phyloP scores from a whole-genome alignment of 805 yeast species.

The Blastobotrys americana region DNA sequence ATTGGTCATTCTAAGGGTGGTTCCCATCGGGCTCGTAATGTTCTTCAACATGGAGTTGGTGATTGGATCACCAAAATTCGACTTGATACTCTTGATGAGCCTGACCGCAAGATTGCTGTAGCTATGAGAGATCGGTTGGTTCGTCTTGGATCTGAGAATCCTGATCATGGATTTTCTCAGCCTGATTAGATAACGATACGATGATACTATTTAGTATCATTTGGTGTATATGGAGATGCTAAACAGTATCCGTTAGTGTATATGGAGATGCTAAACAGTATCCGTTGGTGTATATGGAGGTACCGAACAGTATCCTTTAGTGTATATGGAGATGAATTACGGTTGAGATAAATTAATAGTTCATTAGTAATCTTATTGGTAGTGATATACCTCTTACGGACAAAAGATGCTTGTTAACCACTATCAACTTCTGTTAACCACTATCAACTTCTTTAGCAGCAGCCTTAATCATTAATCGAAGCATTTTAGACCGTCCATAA shows the following conservation, averaged over 20 bases:
- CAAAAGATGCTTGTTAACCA: too few species aligned
- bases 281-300: too few species aligned
- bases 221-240: too few species aligned
- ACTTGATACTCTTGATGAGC: not conserved
- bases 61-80: slow-evolving; percentile 31
- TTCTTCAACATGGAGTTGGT: slow-evolving; percentile 47
- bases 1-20: slow-evolving; percentile 42
- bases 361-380: too few species aligned
- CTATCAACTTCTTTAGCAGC: slow-evolving; percentile 9
- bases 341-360: too few species aligned
- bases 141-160: slow-evolving; percentile 4
- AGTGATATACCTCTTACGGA: too few species aligned
- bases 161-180: slow-evolving; percentile 5
- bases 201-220: too few species aligned
- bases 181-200: slow-evolving; percentile 1
- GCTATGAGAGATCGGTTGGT: slow-evolving; percentile 6
- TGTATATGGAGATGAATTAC: too few species aligned
- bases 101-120: not conserved
- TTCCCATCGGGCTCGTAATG: slow-evolving; percentile 40
- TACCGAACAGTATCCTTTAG: too few species aligned
- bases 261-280: too few species aligned
- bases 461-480: slow-evolving; percentile 8
- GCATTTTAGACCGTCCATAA: slow-evolving; percentile 18
- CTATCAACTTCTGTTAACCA: not conserved
- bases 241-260: too few species aligned